Base-by-base conservation (phyloP, 192 early-diverging fungal species). In the Lobosporangium transversale region DNA sequence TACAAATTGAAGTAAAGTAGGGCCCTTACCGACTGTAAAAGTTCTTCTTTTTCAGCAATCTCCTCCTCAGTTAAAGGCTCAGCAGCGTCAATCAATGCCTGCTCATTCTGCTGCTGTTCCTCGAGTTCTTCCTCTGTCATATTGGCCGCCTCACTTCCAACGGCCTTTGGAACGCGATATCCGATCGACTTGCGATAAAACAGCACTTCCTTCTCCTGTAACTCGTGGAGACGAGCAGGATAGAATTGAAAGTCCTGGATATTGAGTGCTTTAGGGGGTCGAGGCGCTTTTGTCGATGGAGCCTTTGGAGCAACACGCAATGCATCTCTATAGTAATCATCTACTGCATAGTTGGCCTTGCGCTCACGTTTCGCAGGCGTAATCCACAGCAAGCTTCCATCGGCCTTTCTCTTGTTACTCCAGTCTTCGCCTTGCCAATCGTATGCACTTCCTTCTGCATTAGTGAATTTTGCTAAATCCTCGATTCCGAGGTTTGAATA, bases 341-440 rank as follows among this genome's bases (percentile, higher is more conserved):
- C 94, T 0, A 97, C 89, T 0, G 91, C 90, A 70, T 97, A 97
- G 79, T 93, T 95, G 31, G 88, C 92, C 76, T 95, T 95, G 55
- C 94, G 89, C 82, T 98, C 95, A 53, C 97, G 86, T 80, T 99
- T 97, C 31, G 93, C 90, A 1, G 97, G 97, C 60, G 93, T 91
- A 52, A 98, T 94, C 97, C 97, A 99, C 21, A 93, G 84, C n/a
- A 88, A 83, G 33, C 75, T 79, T 12, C 81, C 83, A 27, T 85
- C 85, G 24, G 80, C 84, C 62, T 88, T 89, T 27, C 84, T 61
- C 67, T 92, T 93, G 69, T 87, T 85, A 44, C 94, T 88, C 89
- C 95, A 98, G 85, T 99, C 94, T 60, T 96, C 89, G 20, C 97
- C 97, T 62, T 98, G 93, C 96, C 96, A 97, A 66, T 97, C 88